A percentile compares a stretch with the other conserved stretches of the same genome.
phyloP scores from a whole-genome alignment of 164 flowering plant genomes.

The Annona squamosa region DNA sequence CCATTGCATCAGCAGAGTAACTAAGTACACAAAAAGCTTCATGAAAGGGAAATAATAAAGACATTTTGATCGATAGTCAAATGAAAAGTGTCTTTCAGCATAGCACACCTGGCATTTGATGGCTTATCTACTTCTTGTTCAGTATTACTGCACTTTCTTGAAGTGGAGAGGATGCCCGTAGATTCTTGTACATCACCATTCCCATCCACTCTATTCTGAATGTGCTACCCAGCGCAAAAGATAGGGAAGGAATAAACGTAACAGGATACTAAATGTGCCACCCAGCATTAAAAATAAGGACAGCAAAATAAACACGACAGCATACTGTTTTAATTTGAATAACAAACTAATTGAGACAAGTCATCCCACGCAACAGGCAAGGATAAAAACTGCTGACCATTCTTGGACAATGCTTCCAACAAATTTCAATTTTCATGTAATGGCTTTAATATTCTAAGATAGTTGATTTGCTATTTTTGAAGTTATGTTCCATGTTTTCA shows the following conservation, averaged over 20 bases:
- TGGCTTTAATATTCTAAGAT: no score
- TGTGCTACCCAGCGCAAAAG: constrained; percentile 28
- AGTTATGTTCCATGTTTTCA: no score
- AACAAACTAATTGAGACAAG: no score
- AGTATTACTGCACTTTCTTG: constrained; percentile 19
- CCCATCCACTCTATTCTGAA: constrained; percentile 32
- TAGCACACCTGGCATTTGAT: constrained; percentile 39
- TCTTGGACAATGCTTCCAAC: no score
- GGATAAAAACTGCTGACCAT: no score
- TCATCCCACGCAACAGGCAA: no score
- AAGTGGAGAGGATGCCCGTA: constrained; percentile 19
- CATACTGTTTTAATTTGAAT: no score
- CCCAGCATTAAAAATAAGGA: no score
- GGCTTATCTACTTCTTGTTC: constrained; percentile 26
- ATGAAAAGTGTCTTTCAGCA: background rate
- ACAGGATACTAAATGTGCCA: background rate
- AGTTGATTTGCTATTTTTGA: no score
- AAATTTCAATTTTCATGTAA: no score
- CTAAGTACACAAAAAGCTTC: background rate
- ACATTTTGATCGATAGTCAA: background rate
- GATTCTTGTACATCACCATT: constrained; percentile 31
- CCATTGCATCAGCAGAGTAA: constrained; percentile 5
- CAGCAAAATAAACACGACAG: no score
- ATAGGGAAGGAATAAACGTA: background rate
- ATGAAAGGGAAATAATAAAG: background rate